These are phyloP conservation scores for Pachysandra terminalis DNA, from an alignment of 164 flowering plant genomes.

Conservation along the genomic window DNA sequence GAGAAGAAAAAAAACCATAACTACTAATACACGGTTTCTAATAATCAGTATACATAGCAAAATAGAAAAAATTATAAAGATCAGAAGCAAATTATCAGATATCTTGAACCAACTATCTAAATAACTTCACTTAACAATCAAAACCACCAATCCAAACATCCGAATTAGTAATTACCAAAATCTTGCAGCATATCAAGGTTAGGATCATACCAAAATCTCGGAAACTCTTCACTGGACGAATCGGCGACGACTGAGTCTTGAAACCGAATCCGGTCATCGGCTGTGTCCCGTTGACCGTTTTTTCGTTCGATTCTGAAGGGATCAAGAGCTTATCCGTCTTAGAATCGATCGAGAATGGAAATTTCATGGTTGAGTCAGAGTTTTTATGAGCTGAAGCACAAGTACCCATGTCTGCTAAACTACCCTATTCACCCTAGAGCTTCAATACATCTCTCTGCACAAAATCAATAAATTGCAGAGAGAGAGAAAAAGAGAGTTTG, in stretches of 20 bases:
- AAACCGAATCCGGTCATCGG: conserved; percentile 17
- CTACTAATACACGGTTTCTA: too few species aligned
- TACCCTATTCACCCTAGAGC: conserved; percentile 9
- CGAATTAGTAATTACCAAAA: not conserved
- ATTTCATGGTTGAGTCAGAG: conserved; percentile 37
- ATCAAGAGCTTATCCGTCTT: conserved; percentile 26
- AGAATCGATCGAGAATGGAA: conserved; percentile 25
- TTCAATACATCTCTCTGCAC: not conserved
- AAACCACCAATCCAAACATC: not conserved
- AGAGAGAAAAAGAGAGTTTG: not conserved
- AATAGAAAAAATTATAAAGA: not conserved
- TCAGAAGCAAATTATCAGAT: not conserved
- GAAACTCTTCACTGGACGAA: conserved; percentile 10
- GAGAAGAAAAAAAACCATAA: too few species aligned
- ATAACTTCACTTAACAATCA: not conserved
- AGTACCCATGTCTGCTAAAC: conserved; percentile 45
- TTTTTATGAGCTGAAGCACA: conserved; percentile 43
- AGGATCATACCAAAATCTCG: conserved; percentile 28
- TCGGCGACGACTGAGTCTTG: conserved; percentile 24
- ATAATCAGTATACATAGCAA: not conserved
- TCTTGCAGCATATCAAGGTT: not conserved
- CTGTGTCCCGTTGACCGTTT: conserved; percentile 18
- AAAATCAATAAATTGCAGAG: not conserved
- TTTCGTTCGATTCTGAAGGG: conserved; percentile 43
- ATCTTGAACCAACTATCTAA: not conserved